Evolutionary conservation across 805 yeast genomes (phyloP), one percentile per base, ranked within the genome.

Genomic region (Candida piceae): DNA sequence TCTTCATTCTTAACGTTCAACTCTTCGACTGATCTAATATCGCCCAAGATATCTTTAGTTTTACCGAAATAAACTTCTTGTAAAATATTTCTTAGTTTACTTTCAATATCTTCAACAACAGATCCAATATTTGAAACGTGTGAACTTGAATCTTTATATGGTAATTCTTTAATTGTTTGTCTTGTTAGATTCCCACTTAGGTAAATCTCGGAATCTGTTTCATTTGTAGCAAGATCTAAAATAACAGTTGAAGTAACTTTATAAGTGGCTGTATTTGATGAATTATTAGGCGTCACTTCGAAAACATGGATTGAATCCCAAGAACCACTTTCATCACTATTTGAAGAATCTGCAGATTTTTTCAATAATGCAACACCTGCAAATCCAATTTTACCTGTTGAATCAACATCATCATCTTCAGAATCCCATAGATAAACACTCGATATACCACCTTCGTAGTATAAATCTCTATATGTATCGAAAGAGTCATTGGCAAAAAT

Each of bases 251-350:
- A 79, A 3, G 97, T 90, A 42, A 90, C 64, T 46, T 80, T 79
- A 58, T 90, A 93, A 16, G 55, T 54, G 7, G 74, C 69, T 9
- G 6, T 6, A 9, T 52, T 48, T 16, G 60, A 49, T 31, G 29
- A 13, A 13, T n/a, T 13, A 5, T 65, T 68, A 1, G 71, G 69
- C 7, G 59, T 60, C 7, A 81, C 80, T 59, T 90, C 97, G 47
- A 93, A 74, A 8, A 90, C 97, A 59, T 90, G 97, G 45, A 90
- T 84, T 36, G 93, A 78, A 60, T 93, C 96, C 98, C 98, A 90
- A 34, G 71, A 67, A 11, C 89, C 84, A 15, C 53, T 48, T 17
- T 53, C 39, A 21, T 58, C 52, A 24, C 55, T 55, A 42, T 64
- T 70, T 20, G 65, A 71, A 4, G 76, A 63, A 34, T 67, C 71